Evolutionary conservation across 192 early-diverging fungal genomes (phyloP).

Genomic region (Mycoemilia scoparia): DNA sequence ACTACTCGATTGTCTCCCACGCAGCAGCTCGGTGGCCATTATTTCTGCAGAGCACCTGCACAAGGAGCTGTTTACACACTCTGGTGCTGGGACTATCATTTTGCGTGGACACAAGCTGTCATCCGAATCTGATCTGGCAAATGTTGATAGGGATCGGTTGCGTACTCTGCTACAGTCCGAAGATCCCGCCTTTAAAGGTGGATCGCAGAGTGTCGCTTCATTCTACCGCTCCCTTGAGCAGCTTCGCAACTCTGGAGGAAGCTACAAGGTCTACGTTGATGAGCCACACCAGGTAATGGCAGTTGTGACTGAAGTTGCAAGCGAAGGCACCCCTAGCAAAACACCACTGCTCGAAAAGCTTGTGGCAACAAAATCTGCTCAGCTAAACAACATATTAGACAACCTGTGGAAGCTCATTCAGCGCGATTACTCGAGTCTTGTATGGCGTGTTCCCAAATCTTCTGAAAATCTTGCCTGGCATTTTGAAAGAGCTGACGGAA

Average conservation of each 20-base stretch:
- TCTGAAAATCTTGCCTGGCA: slow-evolving; percentile 82
- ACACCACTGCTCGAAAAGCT: slow-evolving; percentile 74
- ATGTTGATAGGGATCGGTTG: slow-evolving; percentile 64
- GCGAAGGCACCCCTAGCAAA: slow-evolving; percentile 16
- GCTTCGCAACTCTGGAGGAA: slow-evolving; percentile 28
- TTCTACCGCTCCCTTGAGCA: slow-evolving; percentile 48
- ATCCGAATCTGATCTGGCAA: slow-evolving; percentile 40
- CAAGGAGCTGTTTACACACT: slow-evolving; percentile 98
- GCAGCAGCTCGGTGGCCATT: slow-evolving; percentile 96
- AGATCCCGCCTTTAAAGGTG: slow-evolving; percentile 50
- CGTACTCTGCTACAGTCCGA: slow-evolving; percentile 56
- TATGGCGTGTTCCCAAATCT: slow-evolving; percentile 62
- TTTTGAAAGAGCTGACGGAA: slow-evolving; percentile 88
- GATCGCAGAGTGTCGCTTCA: slow-evolving; percentile 45
- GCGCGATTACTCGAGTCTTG: slow-evolving; percentile 63
- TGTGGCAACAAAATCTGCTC: slow-evolving; percentile 64
- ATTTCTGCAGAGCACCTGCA: slow-evolving; percentile 97
- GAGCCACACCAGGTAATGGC: slow-evolving; percentile 86
- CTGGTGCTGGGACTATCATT: slow-evolving; percentile 92
- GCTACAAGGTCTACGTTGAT: slow-evolving; percentile 69
- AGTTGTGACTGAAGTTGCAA: slow-evolving; percentile 50
- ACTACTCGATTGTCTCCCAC: slow-evolving; percentile 83
- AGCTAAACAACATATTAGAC: slow-evolving; percentile 89
- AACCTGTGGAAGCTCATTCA: slow-evolving; percentile 82
- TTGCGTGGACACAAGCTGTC: slow-evolving; percentile 86